Conservation (phyloP, 2,329 filamentous ascomycete species). For the Nakataea oryzae region DNA sequence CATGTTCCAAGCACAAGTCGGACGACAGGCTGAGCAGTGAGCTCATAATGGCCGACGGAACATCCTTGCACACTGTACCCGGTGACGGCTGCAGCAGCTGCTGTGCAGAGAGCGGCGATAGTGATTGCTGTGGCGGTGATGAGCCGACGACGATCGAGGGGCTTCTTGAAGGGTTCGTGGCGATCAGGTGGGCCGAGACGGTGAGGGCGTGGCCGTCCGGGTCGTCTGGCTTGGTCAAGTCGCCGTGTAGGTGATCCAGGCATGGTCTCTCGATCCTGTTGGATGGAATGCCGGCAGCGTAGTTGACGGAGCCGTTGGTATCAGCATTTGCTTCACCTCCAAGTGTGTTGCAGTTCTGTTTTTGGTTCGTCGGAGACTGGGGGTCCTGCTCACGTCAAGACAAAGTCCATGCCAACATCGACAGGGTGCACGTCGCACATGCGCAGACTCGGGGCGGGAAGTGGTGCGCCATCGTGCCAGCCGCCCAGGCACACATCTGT, state of each 20-base stretch:
- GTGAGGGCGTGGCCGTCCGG: slow-evolving; percentile 18
- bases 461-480: background rate
- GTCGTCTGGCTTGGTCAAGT: slow-evolving; percentile 13
- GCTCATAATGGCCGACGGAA: slow-evolving; percentile 13
- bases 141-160: background rate
- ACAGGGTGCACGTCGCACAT: slow-evolving; percentile 14
- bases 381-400: slow-evolving; percentile 19
- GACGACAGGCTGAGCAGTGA: slow-evolving; percentile 14
- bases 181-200: slow-evolving; percentile 11
- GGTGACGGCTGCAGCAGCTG: background rate
- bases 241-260: slow-evolving; percentile 15
- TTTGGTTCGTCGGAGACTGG: too few relatives aligned
- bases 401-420: slow-evolving; percentile 20
- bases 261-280: slow-evolving; percentile 18
- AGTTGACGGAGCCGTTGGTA: too few relatives aligned
- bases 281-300: background rate
- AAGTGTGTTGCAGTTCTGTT: too few relatives aligned
- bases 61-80: slow-evolving; percentile 3
- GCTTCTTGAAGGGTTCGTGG: background rate
- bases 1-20: slow-evolving; percentile 17
- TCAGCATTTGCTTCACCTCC: too few relatives aligned
- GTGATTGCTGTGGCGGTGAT: background rate
- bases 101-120: background rate
- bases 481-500: background rate
- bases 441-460: background rate